Percentiles rank a stretch among this genome's conserved stretches.
Evolutionary conservation across 1,284 basidiomycete genomes (phyloP).

Genomic region (Irpex sp.): DNA sequence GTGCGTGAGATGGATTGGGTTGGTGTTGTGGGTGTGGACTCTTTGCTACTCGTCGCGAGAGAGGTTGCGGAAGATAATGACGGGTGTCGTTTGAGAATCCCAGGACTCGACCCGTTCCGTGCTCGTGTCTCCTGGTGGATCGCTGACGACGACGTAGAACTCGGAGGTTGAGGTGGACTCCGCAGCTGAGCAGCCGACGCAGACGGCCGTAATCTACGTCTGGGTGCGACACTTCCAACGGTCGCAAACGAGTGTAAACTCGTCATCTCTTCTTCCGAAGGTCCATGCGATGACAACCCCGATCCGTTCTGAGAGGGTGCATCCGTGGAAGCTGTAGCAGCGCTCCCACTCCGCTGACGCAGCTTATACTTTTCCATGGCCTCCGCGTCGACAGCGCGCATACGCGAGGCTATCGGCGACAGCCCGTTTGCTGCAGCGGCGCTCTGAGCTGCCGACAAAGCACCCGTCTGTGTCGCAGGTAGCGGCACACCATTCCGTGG

Average conservation of each 20-base stretch:
- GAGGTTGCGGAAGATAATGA: slow-evolving; percentile 29
- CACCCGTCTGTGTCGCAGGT: slow-evolving; percentile 30
- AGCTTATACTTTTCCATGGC: slow-evolving; percentile 81
- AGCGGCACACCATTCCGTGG: slow-evolving; percentile 25
- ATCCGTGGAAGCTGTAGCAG: slow-evolving; percentile 66
- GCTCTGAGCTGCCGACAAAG: slow-evolving; percentile 28
- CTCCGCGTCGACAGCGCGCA: slow-evolving; percentile 77
- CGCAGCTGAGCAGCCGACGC: slow-evolving; percentile 74
- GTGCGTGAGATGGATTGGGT: slow-evolving; percentile 21
- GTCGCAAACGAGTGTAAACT: slow-evolving; percentile 42
- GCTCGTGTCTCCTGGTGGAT: slow-evolving; percentile 44
- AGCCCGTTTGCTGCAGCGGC: slow-evolving; percentile 41
- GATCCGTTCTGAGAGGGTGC: slow-evolving; percentile 57
- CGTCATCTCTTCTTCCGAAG: slow-evolving; percentile 52
- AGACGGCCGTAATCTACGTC: slow-evolving; percentile 62
- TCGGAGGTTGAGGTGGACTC: slow-evolving; percentile 36
- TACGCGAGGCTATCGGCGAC: slow-evolving; percentile 71
- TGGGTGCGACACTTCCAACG: slow-evolving; percentile 54
- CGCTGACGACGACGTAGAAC: slow-evolving; percentile 26
- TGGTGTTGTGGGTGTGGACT: slow-evolving; percentile 21
- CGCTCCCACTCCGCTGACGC: slow-evolving; percentile 76
- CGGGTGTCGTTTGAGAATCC: slow-evolving; percentile 26
- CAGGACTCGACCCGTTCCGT: slow-evolving; percentile 70
- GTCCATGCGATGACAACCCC: slow-evolving; percentile 44
- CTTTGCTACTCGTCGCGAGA: slow-evolving; percentile 6